Evolutionary conservation across 768 basidiomycete genomes (phyloP), one percentile per base, ranked within the genome.

Genomic region (Neoboletus subvelutipes): DNA sequence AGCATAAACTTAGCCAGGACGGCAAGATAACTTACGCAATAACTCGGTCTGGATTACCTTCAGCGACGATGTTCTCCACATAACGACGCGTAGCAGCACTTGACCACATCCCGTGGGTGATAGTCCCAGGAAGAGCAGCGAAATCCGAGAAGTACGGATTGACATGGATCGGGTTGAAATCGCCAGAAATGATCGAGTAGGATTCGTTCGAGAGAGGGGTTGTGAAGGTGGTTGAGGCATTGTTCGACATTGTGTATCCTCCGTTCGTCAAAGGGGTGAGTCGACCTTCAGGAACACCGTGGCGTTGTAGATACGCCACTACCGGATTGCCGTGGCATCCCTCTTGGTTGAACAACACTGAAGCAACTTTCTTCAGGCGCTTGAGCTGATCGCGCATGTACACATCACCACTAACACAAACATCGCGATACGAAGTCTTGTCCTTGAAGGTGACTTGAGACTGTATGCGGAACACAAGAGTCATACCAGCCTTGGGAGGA

Each of bases 101-200:
- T 2, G 93, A 87, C 92, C 94, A 98, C 77, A 98, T 84, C 52
- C 97, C 97, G 67, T 98, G 97, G 4, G 97, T 98, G 68, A 99
- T 98, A 11, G 97, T 99, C 15, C 91, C 89, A 26, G 96, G 95
- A 15, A 99, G 85, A 6, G 87, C 83, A 2, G 96, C 95, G 59
- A 89, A 92, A 70, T 94, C 88, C 24, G 97, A 85, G 78, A 99
- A 98, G 80, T 98, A 98, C 0, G 97, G 96, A 74, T 99, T 98
- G 72, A 97, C 80, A 71, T 99, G 97, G 64, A 99, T 99, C 29
- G 97, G 97, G 73, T 99, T 98, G 80, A 93, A 98, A 74, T 99
- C 96, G 45, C 96, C 95, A 0, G 97, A 99, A 47, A 95, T 83
- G 72, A 87, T 85, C 5, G 95, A 98, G 76, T 98, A 99, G 2